Evolutionary conservation across 768 basidiomycete species (phyloP).

Genomic region (Phanerochaete carnosa): DNA sequence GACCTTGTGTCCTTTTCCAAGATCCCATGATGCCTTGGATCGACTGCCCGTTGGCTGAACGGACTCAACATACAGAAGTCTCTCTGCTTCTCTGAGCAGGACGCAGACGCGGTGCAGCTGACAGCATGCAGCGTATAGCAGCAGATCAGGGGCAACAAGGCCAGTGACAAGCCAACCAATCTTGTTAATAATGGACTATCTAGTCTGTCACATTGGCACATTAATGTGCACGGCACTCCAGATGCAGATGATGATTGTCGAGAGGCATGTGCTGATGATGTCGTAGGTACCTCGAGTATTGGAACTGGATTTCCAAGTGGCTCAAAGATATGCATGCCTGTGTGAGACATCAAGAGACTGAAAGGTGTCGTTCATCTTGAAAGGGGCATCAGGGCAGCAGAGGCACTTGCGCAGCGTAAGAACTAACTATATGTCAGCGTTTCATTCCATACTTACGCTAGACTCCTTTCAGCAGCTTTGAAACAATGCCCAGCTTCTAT

Average conservation of each 20-base stretch:
- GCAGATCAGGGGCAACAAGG: slow-evolving; percentile 9
- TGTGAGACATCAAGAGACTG: too few relatives aligned
- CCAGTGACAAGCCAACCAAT: slow-evolving; percentile 1
- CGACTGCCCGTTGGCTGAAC: slow-evolving; percentile 20
- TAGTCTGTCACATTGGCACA: neutral
- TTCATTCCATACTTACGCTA: too few relatives aligned
- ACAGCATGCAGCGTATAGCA: slow-evolving; percentile 2
- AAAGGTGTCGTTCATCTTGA: too few relatives aligned
- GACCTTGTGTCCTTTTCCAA: too few relatives aligned
- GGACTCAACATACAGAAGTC: neutral
- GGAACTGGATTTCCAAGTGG: neutral
- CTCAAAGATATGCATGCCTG: too few relatives aligned
- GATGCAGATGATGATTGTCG: slow-evolving; percentile 11
- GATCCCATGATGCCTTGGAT: too few relatives aligned
- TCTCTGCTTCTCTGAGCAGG: neutral
- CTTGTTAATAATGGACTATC: neutral
- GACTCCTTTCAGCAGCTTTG: too few relatives aligned
- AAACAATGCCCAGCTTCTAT: too few relatives aligned
- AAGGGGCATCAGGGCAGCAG: too few relatives aligned
- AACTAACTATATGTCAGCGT: too few relatives aligned
- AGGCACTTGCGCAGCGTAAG: too few relatives aligned
- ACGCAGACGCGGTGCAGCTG: neutral
- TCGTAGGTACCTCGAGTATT: neutral
- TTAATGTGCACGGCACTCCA: slow-evolving; percentile 12
- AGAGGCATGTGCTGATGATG: slow-evolving; percentile 13